These are phyloP conservation scores for Helicocarpus griseus DNA, from an alignment of 2,329 filamentous ascomycete genomes.

Conservation along the genomic window DNA sequence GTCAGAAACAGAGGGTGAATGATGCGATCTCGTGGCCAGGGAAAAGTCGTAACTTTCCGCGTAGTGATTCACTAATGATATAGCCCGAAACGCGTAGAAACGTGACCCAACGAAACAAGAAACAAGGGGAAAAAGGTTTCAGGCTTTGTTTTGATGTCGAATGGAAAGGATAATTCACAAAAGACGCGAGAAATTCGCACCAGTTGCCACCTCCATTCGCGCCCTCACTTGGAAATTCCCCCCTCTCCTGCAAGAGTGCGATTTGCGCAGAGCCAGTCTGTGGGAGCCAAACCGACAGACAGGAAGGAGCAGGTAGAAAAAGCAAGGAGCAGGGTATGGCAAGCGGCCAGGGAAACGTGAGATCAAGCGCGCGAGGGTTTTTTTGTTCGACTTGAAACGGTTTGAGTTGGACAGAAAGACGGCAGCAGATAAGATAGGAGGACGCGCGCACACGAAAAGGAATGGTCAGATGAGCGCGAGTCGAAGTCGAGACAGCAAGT, in stretches of 20 bases:
- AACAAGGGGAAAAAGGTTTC: neutral
- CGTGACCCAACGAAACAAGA: neutral
- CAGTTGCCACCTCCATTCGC: conserved; percentile 12
- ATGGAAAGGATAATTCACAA: neutral
- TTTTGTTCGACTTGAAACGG: neutral
- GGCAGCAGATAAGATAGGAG: too few relatives aligned
- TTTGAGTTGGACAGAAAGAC: neutral
- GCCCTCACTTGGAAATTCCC: neutral
- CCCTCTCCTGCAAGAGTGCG: neutral
- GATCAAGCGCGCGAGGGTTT: neutral
- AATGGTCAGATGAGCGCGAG: neutral
- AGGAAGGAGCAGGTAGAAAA: neutral
- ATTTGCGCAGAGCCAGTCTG: neutral
- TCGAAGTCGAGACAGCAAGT: neutral
- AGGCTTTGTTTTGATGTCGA: neutral
- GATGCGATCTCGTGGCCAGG: neutral
- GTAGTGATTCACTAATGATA: conserved; percentile 1
- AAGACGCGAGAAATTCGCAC: conserved; percentile 9
- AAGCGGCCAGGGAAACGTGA: neutral
- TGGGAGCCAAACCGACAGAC: neutral
- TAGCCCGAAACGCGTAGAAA: neutral
- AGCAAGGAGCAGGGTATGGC: neutral
- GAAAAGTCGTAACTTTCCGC: neutral
- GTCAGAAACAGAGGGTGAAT: neutral
- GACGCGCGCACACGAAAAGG: neutral